Evolutionary conservation across 169 alveolate genomes (phyloP).

Genomic region (Perkinsus olseni): DNA sequence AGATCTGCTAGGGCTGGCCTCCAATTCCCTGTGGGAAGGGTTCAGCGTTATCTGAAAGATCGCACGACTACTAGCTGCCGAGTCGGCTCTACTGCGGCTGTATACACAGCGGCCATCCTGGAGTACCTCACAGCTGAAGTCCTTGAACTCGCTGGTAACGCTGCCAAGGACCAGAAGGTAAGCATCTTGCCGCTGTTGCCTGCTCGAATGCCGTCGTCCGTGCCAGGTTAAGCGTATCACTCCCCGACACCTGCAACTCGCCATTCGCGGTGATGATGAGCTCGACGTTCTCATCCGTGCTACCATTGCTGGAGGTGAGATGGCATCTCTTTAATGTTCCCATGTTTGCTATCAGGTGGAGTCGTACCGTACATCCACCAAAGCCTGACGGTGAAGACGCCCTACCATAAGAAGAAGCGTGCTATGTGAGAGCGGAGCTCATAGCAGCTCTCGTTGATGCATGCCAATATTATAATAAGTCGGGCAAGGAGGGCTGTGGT

Average conservation of each 20-base stretch:
- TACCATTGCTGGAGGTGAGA: constrained; percentile 98
- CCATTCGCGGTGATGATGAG: constrained; percentile 91
- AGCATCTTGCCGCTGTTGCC: constrained; percentile 35
- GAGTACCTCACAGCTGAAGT: constrained; percentile 99
- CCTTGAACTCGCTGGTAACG: constrained; percentile 99
- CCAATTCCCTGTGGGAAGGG: constrained; percentile 99
- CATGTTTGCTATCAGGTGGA: neutral
- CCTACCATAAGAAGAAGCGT: neutral
- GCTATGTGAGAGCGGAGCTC: neutral
- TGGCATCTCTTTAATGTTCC: constrained; percentile 67
- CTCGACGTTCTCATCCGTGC: constrained; percentile 94
- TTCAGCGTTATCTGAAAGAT: constrained; percentile 93
- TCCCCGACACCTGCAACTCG: constrained; percentile 64
- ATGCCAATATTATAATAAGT: neutral
- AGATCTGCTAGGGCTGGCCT: constrained; percentile 98
- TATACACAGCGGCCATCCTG: constrained; percentile 96
- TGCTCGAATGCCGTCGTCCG: neutral
- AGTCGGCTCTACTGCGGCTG: constrained; percentile 99
- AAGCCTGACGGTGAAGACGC: neutral
- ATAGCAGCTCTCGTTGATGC: neutral
- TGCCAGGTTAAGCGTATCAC: neutral
- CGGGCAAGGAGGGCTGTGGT: neutral
- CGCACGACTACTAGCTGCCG: constrained; percentile 93
- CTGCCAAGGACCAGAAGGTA: constrained; percentile 94
- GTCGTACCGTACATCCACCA: neutral